Percentiles rank a stretch among this genome's conserved stretches.
Conservation (phyloP, 2,329 filamentous ascomycete species). For the Exophiala sp. region DNA sequence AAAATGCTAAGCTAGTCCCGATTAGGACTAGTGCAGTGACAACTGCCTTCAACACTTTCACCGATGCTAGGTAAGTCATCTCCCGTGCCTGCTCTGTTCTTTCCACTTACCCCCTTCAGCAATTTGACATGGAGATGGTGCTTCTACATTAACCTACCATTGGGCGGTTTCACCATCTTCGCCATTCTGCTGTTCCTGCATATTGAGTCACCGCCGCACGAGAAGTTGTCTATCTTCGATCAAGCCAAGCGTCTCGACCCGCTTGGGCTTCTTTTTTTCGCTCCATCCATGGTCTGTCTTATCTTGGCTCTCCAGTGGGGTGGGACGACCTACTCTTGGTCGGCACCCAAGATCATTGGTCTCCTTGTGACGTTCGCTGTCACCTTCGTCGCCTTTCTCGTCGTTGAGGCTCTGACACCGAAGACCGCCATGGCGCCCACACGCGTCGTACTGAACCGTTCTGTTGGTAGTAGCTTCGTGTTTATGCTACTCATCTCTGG, state of each 20-base stretch:
- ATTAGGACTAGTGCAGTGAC: too few relatives aligned
- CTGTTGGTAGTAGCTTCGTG: slow-evolving; percentile 7
- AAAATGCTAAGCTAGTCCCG: too few relatives aligned
- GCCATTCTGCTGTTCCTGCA: slow-evolving; percentile 7
- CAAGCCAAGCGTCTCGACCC: slow-evolving; percentile 46
- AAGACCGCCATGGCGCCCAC: slow-evolving; percentile 30
- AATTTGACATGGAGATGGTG: slow-evolving; percentile 39
- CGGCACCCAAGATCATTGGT: slow-evolving; percentile 14
- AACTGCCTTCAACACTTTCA: too few relatives aligned
- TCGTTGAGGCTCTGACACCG: slow-evolving; percentile 11
- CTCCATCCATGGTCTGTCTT: slow-evolving; percentile 59
- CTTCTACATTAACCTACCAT: slow-evolving; percentile 37
- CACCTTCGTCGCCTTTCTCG: slow-evolving; percentile 13
- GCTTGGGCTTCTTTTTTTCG: slow-evolving; percentile 57
- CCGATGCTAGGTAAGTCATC: slow-evolving; percentile 26
- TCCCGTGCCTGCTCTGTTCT: background rate
- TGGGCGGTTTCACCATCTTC: slow-evolving; percentile 30
- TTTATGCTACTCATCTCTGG: background rate
- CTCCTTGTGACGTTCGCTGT: slow-evolving; percentile 17
- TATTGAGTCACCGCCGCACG: slow-evolving; percentile 18
- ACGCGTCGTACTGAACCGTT: slow-evolving; percentile 16
- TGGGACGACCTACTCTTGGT: slow-evolving; percentile 29
- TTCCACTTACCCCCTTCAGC: background rate
- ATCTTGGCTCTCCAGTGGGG: slow-evolving; percentile 61
- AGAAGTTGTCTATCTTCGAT: slow-evolving; percentile 13